Evolutionary conservation across 1,284 basidiomycete genomes (phyloP).

Genomic region (Rhodofomes roseus): DNA sequence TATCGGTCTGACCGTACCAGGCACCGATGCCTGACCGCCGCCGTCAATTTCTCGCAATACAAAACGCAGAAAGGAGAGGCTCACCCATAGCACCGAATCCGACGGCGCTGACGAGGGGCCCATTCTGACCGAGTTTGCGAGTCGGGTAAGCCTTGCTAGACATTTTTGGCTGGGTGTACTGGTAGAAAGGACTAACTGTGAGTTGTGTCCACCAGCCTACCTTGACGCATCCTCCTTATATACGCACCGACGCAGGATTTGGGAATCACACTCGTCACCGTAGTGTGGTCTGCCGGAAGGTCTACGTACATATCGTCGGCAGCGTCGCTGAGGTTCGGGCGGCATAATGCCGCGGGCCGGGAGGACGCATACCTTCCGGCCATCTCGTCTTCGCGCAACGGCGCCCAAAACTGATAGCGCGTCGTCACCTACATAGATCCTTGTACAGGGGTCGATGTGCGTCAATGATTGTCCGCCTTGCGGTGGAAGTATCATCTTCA

Average conservation of each 20-base stretch:
- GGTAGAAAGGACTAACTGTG: background rate
- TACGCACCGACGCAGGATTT: background rate
- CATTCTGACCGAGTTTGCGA: constrained; percentile 7
- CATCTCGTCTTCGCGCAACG: too few species aligned
- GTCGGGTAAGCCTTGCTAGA: constrained; percentile 3
- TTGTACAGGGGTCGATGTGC: too few species aligned
- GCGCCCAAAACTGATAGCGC: too few species aligned
- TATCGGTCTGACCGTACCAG: constrained; percentile 1
- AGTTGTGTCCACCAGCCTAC: too few species aligned
- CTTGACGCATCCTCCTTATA: background rate
- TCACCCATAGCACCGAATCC: constrained; percentile 11
- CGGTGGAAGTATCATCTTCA: too few species aligned
- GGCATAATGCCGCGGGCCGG: too few species aligned
- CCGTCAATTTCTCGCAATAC: background rate
- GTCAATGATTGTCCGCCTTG: too few species aligned
- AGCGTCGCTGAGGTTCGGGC: background rate
- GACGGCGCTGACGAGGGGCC: constrained; percentile 4
- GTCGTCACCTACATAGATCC: too few species aligned
- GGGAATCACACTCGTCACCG: too few species aligned
- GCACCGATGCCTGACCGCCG: background rate
- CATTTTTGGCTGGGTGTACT: background rate
- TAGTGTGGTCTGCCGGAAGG: too few species aligned
- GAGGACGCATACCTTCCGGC: too few species aligned
- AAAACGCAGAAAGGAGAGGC: background rate
- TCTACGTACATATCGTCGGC: background rate